A percentile compares a stretch with the other conserved stretches of the same genome.
These are phyloP conservation scores for Huntiella bhutanensis DNA, from an alignment of 2,329 filamentous ascomycete genomes.

Conservation along the genomic window DNA sequence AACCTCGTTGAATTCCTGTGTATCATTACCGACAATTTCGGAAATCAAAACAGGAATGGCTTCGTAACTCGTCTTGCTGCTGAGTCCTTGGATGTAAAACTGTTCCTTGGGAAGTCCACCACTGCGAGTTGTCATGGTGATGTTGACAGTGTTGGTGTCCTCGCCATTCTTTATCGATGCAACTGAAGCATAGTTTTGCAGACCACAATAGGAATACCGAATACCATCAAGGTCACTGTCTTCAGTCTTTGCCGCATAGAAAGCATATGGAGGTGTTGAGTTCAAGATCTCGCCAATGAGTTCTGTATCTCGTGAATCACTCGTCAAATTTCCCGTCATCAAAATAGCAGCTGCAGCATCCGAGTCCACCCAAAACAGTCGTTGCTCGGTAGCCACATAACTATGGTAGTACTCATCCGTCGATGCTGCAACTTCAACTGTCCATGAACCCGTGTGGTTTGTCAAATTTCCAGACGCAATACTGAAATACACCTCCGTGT, in stretches of 20 bases:
- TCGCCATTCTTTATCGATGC: conserved; percentile 32
- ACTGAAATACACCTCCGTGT: conserved; percentile 54
- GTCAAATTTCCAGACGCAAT: conserved; percentile 48
- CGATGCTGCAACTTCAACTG: conserved; percentile 66
- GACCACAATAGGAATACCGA: conserved; percentile 63
- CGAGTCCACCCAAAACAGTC: conserved; percentile 62
- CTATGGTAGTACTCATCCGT: conserved; percentile 60
- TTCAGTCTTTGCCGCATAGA: conserved; percentile 54
- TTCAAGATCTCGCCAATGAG: conserved; percentile 24
- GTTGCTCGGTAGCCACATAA: conserved; percentile 27
- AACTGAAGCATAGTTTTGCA: conserved; percentile 47
- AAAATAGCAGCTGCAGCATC: conserved; percentile 64
- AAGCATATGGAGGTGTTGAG: conserved; percentile 43
- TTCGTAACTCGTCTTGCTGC: conserved; percentile 49
- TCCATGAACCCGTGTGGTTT: conserved; percentile 48
- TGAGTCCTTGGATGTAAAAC: conserved; percentile 65
- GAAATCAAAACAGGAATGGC: conserved; percentile 51
- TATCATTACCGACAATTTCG: conserved; percentile 26
- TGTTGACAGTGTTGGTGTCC: conserved; percentile 28
- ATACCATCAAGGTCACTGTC: conserved; percentile 47
- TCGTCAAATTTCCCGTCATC: conserved; percentile 55
- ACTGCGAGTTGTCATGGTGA: conserved; percentile 50
- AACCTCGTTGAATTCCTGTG: conserved; percentile 15
- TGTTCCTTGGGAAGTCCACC: conserved; percentile 60
- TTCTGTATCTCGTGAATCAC: conserved; percentile 29